Percentiles rank a stretch among this genome's conserved stretches.
Evolutionary conservation across 192 early-diverging fungal genomes (phyloP).

Genomic region (Backusella parvicylindrica): DNA sequence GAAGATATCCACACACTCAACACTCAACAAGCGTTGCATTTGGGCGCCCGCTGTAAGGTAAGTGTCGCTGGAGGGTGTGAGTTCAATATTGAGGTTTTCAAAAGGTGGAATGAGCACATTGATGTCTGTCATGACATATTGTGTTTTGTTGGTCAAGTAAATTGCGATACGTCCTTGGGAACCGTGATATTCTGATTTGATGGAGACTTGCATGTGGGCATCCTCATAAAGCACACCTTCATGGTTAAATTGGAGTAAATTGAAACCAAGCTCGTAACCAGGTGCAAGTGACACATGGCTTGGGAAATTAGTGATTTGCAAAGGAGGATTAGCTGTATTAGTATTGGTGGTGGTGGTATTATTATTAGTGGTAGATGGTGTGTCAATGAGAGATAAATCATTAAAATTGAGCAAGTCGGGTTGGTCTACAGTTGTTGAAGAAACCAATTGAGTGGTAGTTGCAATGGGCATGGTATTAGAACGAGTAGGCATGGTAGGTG

Average conservation of each 20-base stretch:
- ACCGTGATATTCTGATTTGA: constrained; percentile 93
- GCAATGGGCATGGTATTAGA: constrained; percentile 1
- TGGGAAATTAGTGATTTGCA: constrained; percentile 25
- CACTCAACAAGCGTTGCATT: constrained; percentile 79
- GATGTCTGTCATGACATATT: constrained; percentile 61
- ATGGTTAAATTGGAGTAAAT: constrained; percentile 59
- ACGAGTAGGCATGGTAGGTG: neutral
- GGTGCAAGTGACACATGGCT: constrained; percentile 43
- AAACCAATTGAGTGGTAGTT: neutral
- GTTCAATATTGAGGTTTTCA: constrained; percentile 44
- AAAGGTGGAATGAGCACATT: constrained; percentile 50
- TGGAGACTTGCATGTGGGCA: constrained; percentile 79
- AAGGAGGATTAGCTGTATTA: constrained; percentile 14
- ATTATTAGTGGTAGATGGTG: neutral
- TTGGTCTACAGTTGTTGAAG: neutral
- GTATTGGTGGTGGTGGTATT: neutral
- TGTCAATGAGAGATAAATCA: constrained; percentile 19
- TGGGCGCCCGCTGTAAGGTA: constrained; percentile 66
- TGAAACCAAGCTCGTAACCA: constrained; percentile 51
- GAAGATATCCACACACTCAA: constrained; percentile 68
- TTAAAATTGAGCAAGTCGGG: constrained; percentile 34
- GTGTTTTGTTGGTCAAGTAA: constrained; percentile 89
- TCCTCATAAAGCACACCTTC: constrained; percentile 96
- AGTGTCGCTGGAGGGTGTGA: constrained; percentile 38
- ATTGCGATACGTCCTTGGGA: constrained; percentile 86